These are phyloP conservation scores for Saposhnikovia divaricata DNA, from an alignment of 129 eudicot species.

Conservation along the genomic window DNA sequence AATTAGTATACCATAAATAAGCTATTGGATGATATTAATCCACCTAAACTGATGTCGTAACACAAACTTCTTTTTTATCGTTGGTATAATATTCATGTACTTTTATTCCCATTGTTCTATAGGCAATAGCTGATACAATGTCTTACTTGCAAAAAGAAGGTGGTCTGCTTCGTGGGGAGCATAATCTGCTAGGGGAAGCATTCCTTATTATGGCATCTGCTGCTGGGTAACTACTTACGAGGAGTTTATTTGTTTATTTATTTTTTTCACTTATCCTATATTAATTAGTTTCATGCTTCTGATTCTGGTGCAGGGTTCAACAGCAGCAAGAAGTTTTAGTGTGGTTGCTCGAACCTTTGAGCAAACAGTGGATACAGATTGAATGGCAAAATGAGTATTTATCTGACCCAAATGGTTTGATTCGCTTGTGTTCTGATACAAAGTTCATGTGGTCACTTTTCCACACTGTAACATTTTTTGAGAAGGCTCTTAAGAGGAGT, in stretches of 20 bases:
- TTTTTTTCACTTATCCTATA: conserved; percentile 3
- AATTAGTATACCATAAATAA: neutral
- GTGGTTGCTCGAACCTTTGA: conserved; percentile 97
- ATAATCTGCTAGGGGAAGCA: conserved; percentile 87
- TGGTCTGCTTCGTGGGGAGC: conserved; percentile 83
- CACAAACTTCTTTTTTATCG: neutral
- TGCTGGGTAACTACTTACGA: conserved; percentile 56
- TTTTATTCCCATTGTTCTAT: conserved; percentile 13
- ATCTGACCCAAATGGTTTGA: conserved; percentile 70
- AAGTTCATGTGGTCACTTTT: conserved; percentile 93
- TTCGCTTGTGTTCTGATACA: conserved; percentile 70
- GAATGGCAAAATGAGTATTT: conserved; percentile 90
- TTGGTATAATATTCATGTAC: neutral
- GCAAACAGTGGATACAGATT: conserved; percentile 78
- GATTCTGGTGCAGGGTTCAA: conserved; percentile 48
- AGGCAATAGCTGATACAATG: conserved; percentile 90
- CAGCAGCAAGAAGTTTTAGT: conserved; percentile 95
- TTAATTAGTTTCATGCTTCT: conserved; percentile 9
- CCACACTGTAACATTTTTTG: conserved; percentile 91
- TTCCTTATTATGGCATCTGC: conserved; percentile 84
- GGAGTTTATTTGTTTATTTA: conserved; percentile 1
- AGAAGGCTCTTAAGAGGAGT: conserved; percentile 96
- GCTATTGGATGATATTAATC: neutral
- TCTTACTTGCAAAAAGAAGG: conserved; percentile 78
- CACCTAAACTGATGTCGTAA: neutral